Conservation (phyloP, 331 rosid species). For the Telfairia occidentalis region DNA sequence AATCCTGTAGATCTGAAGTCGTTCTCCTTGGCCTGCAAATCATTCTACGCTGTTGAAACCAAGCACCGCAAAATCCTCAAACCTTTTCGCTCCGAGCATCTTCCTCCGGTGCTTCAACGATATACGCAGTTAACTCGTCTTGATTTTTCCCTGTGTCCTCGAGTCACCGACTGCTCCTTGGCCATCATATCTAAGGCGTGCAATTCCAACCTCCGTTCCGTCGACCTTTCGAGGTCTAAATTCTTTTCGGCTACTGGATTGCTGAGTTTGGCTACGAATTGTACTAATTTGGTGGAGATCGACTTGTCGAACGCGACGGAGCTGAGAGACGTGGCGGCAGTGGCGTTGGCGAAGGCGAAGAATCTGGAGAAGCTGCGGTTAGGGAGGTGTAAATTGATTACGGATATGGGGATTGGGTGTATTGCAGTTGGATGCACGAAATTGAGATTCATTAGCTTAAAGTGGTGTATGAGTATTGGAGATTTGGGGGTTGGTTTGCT, state of each 20-base stretch:
- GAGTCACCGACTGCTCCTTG: constrained; percentile 39
- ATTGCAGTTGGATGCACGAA: constrained; percentile 85
- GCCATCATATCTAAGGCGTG: constrained; percentile 30
- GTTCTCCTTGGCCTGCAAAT: constrained; percentile 50
- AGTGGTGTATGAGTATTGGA: constrained; percentile 78
- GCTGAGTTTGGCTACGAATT: constrained; percentile 26
- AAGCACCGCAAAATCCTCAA: constrained; percentile 54
- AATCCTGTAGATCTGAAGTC: constrained; percentile 44
- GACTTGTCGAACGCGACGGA: constrained; percentile 76
- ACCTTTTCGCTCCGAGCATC: constrained; percentile 53
- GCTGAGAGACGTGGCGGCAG: constrained; percentile 47
- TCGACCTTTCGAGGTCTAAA: constrained; percentile 63
- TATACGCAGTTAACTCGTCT: constrained; percentile 28
- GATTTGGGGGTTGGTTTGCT: constrained; percentile 80
- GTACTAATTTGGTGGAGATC: constrained; percentile 53
- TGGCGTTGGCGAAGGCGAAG: constrained; percentile 61
- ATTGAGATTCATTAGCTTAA: constrained; percentile 49
- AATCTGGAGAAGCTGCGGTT: constrained; percentile 66
- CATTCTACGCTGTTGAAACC: constrained; percentile 49
- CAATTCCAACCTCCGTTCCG: constrained; percentile 28
- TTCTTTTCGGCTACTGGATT: constrained; percentile 54
- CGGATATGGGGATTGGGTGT: constrained; percentile 90
- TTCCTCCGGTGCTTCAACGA: constrained; percentile 38
- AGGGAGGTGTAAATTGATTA: constrained; percentile 60
- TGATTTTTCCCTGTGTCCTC: constrained; percentile 68